Evolutionary conservation across 495 filamentous ascomycete species (phyloP), one percentile per base, ranked within the genome.

Genomic region (Umbilicaria muhlenbergii): DNA sequence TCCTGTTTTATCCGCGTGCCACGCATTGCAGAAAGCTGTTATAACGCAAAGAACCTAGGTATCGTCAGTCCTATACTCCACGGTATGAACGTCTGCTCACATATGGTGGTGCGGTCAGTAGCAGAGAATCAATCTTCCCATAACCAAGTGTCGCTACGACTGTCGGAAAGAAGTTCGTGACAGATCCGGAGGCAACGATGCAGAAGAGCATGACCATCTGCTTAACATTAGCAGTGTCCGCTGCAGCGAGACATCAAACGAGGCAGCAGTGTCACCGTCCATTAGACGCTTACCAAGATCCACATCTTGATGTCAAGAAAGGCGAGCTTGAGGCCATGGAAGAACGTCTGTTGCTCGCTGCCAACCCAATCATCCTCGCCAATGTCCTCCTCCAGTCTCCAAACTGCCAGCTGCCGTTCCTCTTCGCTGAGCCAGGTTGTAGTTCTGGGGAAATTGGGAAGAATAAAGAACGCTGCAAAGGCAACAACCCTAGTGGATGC

Each of bases 161-260:
- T 12, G 83, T 81, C 0, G 86, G 85, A 64, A 92, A 89, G 71
- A 91, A 91, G 58, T 91, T 88, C n/a, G 82, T 86, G 8, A 86
- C 78, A 2, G 80, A 78, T 39, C 74, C 78, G 21, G 75, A 73
- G 21, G 77, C 73, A 12, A 84, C 76, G 57, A 86, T 80, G 52
- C 79, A 74, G 38, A 85, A 72, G 41, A 88, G 69, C 39, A 83
- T 61, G 10, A 83, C 56, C 58, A 76, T 72, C 74, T 77, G 49
- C 1, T 38, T 7, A 43, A 13, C 8, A 28, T 28, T 6, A 28
- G 24, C 24, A 6, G 24, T 28, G 24, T 6, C 24, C 24, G 34
- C 32, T 42, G 39, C 39, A 44, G 14, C 41, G 32, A 0, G 33
- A 15, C 7, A 32, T 2, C 11, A 39, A 18, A 46, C 40, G n/a